These are phyloP conservation scores for Penicillium cataractarum DNA, from an alignment of 495 filamentous ascomycete genomes.

Conservation along the genomic window DNA sequence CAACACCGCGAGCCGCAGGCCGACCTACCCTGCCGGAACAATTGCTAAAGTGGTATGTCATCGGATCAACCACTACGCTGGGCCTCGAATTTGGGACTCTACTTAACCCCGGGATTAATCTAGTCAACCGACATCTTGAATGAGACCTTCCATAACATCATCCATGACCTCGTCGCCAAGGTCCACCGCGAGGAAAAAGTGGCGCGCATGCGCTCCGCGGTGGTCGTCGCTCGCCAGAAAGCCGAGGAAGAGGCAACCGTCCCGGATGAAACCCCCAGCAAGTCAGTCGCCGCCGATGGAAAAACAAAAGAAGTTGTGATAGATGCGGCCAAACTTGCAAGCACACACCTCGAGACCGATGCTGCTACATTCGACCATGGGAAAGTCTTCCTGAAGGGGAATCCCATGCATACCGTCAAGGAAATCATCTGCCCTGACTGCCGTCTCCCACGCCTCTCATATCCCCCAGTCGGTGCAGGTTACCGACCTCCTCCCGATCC, in stretches of 20 bases:
- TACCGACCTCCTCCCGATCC: slow-evolving; percentile 61
- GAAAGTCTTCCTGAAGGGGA: slow-evolving; percentile 71
- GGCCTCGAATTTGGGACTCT: neutral
- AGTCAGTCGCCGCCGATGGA: slow-evolving; percentile 32
- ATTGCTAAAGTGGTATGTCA: slow-evolving; percentile 50
- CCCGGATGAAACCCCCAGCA: slow-evolving; percentile 40
- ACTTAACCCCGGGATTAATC: slow-evolving; percentile 10
- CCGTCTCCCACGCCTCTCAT: slow-evolving; percentile 63
- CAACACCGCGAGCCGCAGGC: slow-evolving; percentile 34
- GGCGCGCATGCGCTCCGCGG: slow-evolving; percentile 71
- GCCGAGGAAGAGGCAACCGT: slow-evolving; percentile 53
- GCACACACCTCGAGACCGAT: slow-evolving; percentile 63
- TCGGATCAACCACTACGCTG: neutral
- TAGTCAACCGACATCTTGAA: slow-evolving; percentile 62
- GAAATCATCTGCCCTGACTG: slow-evolving; percentile 72
- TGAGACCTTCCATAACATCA: slow-evolving; percentile 71
- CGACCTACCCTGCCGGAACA: slow-evolving; percentile 44
- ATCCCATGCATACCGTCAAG: slow-evolving; percentile 71
- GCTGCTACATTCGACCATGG: slow-evolving; percentile 74
- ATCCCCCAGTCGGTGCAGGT: slow-evolving; percentile 64
- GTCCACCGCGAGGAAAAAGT: slow-evolving; percentile 76
- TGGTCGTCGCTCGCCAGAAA: slow-evolving; percentile 69
- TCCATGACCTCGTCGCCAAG: slow-evolving; percentile 70
- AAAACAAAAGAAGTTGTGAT: slow-evolving; percentile 40
- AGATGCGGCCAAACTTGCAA: slow-evolving; percentile 43